These are phyloP conservation scores for Zasmidium citrigriseum DNA, from an alignment of 2,329 filamentous ascomycete genomes.

Conservation along the genomic window DNA sequence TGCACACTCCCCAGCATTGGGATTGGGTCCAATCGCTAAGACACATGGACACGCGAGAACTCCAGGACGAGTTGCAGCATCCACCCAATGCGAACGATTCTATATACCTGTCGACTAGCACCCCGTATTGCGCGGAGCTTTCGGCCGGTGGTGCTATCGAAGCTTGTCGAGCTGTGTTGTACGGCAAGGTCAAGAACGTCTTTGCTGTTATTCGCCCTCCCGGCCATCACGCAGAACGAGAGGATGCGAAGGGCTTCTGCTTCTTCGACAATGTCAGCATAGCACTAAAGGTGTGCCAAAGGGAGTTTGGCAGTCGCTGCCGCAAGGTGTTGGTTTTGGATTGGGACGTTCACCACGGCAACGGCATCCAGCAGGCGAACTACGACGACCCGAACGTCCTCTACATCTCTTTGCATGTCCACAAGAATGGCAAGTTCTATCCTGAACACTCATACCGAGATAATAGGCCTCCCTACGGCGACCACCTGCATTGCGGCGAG, in stretches of 20 bases:
- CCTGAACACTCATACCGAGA: conserved; percentile 64
- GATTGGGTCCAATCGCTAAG: conserved; percentile 69
- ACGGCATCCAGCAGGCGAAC: conserved; percentile 94
- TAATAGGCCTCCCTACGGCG: conserved; percentile 55
- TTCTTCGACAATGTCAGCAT: conserved; percentile 98
- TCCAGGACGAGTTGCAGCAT: conserved; percentile 58
- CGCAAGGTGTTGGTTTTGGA: conserved; percentile 91
- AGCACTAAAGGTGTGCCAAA: conserved; percentile 83
- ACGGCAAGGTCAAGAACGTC: conserved; percentile 83
- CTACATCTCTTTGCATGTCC: conserved; percentile 93
- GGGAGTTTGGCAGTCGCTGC: conserved; percentile 73
- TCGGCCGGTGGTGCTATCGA: conserved; percentile 94
- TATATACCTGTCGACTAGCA: conserved; percentile 44
- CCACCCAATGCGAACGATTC: conserved; percentile 54
- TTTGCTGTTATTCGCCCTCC: conserved; percentile 95
- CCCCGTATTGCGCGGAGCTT: conserved; percentile 69
- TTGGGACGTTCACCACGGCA: conserved; percentile 80
- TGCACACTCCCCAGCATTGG: conserved; percentile 77
- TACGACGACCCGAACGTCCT: conserved; percentile 93
- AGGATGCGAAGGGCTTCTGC: conserved; percentile 89
- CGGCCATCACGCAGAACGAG: conserved; percentile 88
- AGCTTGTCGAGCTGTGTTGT: conserved; percentile 87
- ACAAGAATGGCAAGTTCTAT: conserved; percentile 81
- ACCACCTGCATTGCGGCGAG: conserved; percentile 60
- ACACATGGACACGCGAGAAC: conserved; percentile 35